Evolutionary conservation across 768 basidiomycete genomes (phyloP).

Genomic region (Psilocybe tampanensis): DNA sequence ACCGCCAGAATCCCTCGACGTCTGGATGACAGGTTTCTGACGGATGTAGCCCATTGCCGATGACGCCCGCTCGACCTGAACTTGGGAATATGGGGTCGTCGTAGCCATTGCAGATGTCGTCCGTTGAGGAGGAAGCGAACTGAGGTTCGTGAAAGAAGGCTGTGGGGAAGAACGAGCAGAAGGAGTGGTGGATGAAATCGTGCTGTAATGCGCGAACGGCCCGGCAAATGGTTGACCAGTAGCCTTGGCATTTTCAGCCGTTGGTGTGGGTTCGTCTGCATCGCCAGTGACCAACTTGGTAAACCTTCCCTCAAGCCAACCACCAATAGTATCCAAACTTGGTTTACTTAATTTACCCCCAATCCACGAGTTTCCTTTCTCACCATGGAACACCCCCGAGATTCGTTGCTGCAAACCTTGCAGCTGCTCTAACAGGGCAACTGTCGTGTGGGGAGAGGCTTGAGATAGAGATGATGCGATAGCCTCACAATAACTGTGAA

Average conservation of each 20-base stretch:
- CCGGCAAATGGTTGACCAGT: slow-evolving; percentile 57
- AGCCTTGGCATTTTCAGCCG: slow-evolving; percentile 37
- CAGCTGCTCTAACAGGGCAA: slow-evolving; percentile 70
- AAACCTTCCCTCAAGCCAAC: slow-evolving; percentile 90
- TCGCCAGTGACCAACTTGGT: slow-evolving; percentile 97
- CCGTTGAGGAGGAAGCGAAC: slow-evolving; percentile 51
- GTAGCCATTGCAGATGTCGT: slow-evolving; percentile 75
- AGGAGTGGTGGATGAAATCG: slow-evolving; percentile 81
- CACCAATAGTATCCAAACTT: slow-evolving; percentile 87
- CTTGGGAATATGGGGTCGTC: slow-evolving; percentile 44
- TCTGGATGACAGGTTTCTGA: slow-evolving; percentile 51
- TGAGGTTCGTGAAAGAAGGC: slow-evolving; percentile 47
- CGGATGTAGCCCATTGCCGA: slow-evolving; percentile 79
- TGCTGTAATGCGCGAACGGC: slow-evolving; percentile 91
- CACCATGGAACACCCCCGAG: slow-evolving; percentile 66
- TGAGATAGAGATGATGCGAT: slow-evolving; percentile 69
- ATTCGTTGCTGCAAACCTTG: slow-evolving; percentile 81
- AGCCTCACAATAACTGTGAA: slow-evolving; percentile 86
- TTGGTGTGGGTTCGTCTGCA: slow-evolving; percentile 49
- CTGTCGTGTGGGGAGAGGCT: slow-evolving; percentile 67
- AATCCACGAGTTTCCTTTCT: slow-evolving; percentile 87
- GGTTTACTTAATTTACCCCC: slow-evolving; percentile 86
- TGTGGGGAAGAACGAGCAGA: slow-evolving; percentile 81
- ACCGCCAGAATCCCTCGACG: slow-evolving; percentile 47
- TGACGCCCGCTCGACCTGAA: slow-evolving; percentile 68